Evolutionary conservation across 805 yeast genomes (phyloP).

Genomic region (Metschnikowia koreensis): DNA sequence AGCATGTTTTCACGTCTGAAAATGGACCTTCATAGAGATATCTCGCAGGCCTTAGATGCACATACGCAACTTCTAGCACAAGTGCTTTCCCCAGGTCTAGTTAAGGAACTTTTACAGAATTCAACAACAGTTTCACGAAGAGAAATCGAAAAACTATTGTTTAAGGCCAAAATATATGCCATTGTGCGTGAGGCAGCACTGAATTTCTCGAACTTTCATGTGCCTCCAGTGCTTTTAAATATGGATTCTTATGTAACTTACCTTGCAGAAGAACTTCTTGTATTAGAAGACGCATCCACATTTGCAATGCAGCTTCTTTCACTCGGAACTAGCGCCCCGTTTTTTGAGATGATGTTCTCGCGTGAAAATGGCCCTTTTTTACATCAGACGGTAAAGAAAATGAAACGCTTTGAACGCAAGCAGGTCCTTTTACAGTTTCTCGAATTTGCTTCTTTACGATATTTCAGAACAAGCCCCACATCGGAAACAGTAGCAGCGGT

Average conservation of each 20-base stretch:
- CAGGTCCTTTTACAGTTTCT: slow-evolving; percentile 20
- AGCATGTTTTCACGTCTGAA: slow-evolving; percentile 7
- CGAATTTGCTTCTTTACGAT: slow-evolving; percentile 7
- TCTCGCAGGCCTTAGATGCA: slow-evolving; percentile 5
- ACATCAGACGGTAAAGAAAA: neutral
- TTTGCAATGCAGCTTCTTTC: slow-evolving; percentile 24
- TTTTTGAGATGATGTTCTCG: slow-evolving; percentile 25
- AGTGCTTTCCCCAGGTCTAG: slow-evolving; percentile 20
- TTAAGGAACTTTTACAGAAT: slow-evolving; percentile 7
- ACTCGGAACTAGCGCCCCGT: slow-evolving; percentile 20
- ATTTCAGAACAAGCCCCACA: slow-evolving; percentile 5
- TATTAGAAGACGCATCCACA: slow-evolving; percentile 12
- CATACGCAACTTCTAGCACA: slow-evolving; percentile 15
- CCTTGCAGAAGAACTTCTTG: slow-evolving; percentile 21
- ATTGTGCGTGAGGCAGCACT: slow-evolving; percentile 25
- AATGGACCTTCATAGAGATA: slow-evolving; percentile 14
- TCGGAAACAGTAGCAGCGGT: slow-evolving; percentile 18
- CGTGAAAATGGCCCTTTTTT: slow-evolving; percentile 11
- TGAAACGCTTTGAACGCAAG: slow-evolving; percentile 30
- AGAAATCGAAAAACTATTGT: slow-evolving; percentile 39
- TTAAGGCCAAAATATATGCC: slow-evolving; percentile 31
- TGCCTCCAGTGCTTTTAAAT: slow-evolving; percentile 15
- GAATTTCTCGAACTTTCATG: slow-evolving; percentile 7
- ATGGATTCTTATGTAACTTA: slow-evolving; percentile 23
- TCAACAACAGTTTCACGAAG: slow-evolving; percentile 16